phyloP scores from a whole-genome alignment of 2,329 filamentous ascomycete genomes.

The Dothiorella sarmentorum region DNA sequence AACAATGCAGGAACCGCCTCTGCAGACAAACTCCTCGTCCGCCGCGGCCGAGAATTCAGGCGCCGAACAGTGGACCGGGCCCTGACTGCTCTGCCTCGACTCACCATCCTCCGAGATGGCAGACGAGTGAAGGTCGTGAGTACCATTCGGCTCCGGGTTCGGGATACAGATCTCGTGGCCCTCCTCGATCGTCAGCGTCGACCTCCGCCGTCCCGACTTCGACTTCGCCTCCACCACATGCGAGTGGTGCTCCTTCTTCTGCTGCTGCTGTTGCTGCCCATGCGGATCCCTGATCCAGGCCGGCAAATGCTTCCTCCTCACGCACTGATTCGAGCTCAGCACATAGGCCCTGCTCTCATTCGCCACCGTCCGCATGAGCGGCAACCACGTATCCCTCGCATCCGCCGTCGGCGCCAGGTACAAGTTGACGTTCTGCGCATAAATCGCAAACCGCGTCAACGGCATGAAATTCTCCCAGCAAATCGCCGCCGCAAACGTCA shows the following conservation, averaged over 20 bases:
- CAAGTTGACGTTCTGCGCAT: conserved; percentile 85
- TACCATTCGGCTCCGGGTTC: conserved; percentile 20
- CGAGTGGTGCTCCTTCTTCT: conserved; percentile 1
- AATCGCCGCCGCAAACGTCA: conserved; percentile 83
- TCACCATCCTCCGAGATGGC: conserved; percentile 5
- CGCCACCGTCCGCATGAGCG: conserved; percentile 77
- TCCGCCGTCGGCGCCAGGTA: conserved; percentile 92
- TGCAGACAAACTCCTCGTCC: conserved; percentile 55
- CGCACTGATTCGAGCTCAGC: conserved; percentile 79
- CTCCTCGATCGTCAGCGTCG: conserved; percentile 42
- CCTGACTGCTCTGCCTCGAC: too few species aligned
- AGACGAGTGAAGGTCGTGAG: background rate
- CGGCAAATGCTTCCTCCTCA: conserved; percentile 57
- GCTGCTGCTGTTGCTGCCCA: conserved; percentile 8
- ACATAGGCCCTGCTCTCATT: conserved; percentile 83
- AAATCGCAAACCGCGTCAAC: conserved; percentile 75
- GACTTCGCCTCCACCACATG: conserved; percentile 18
- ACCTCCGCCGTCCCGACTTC: conserved; percentile 32
- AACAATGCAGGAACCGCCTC: conserved; percentile 80
- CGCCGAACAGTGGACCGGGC: background rate
- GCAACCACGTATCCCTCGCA: conserved; percentile 74
- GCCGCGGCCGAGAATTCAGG: background rate
- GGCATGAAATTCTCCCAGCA: conserved; percentile 99
- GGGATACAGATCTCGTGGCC: conserved; percentile 49
- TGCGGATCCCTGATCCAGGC: conserved; percentile 48